Evolutionary conservation across 805 yeast species (phyloP), one percentile per base, ranked within the genome.

Genomic region (Limtongia smithiae): DNA sequence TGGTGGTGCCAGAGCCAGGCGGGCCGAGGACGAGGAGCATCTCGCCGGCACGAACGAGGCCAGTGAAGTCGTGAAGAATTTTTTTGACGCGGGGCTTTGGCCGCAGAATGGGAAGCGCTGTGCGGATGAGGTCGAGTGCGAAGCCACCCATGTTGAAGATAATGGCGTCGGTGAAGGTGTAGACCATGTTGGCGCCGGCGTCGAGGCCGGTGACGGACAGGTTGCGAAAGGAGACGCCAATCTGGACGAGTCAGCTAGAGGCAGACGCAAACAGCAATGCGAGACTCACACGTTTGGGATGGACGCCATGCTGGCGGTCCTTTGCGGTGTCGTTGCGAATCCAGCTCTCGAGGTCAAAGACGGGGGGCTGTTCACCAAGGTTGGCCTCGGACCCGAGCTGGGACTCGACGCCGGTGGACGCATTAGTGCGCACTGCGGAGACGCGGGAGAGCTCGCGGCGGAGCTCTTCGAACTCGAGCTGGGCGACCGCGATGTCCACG

Each of bases 1-100:
- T 55, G 2, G 59, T 52, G 17, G 58, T 52, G 24, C 93, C 93
- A 20, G 91, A 81, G 58, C 93, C 93, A 1, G 93, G 93, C 53
- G 83, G 75, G 47, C 86, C 87, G 31, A 82, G 65, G 4, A 83
- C 89, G 41, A 83, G 68, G 28, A 80, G 73, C 80, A 82, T 76
- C 59, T 82, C 88, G 58, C 89, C 88, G 1, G 84, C 77, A 46
- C 72, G 69, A 11, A 79, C 78, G 20, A 71, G 55, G 31, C 70
- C 78, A 36, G 60, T 55, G 37, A 61, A 48, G 44, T 67, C 57
- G 30, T 57, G 52, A 18, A 63, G 55, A 46, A 63, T 47, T 28
- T 58, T 45, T 25, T 65, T 49, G 24, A 55, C 33, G n/a, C 57
- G 54, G 11, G 49, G 40, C 5, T 44, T 37, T 2, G 57, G 41